Percentiles rank a stretch among this genome's conserved stretches.
Evolutionary conservation across 768 basidiomycete genomes (phyloP).

Genomic region (Pleurotus salmoneostramineus): DNA sequence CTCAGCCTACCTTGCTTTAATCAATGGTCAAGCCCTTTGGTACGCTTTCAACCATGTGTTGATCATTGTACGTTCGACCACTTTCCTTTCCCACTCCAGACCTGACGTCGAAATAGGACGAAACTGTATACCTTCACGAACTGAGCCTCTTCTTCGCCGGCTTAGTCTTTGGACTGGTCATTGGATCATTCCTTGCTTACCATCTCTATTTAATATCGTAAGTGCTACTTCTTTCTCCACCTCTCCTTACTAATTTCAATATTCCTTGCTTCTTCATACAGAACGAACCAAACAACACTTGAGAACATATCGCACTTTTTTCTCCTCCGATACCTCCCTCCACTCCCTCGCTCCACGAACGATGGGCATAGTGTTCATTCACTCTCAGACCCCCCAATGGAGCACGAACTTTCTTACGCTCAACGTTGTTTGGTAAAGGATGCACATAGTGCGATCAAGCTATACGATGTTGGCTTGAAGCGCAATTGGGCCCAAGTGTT

Average conservation of each 20-base stretch:
- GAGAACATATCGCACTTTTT: conserved; percentile 75
- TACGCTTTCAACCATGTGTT: conserved; percentile 66
- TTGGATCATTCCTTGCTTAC: conserved; percentile 75
- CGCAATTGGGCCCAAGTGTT: conserved; percentile 69
- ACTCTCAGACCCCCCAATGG: conserved; percentile 66
- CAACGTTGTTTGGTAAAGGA: conserved; percentile 66
- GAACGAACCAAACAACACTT: conserved; percentile 84
- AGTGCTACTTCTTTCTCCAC: conserved; percentile 21
- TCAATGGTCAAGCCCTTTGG: conserved; percentile 51
- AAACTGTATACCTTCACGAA: conserved; percentile 66
- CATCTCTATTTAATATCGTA: conserved; percentile 76
- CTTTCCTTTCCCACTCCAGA: background rate
- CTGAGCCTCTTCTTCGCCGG: conserved; percentile 61
- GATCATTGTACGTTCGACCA: conserved; percentile 44
- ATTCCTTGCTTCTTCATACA: conserved; percentile 19
- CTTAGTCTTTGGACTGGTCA: conserved; percentile 52
- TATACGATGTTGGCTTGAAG: conserved; percentile 75
- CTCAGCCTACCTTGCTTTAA: conserved; percentile 51
- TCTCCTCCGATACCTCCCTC: conserved; percentile 67
- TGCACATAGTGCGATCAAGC: conserved; percentile 53
- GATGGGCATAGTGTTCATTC: conserved; percentile 24
- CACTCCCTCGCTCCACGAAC: conserved; percentile 37
- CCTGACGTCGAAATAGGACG: conserved; percentile 38
- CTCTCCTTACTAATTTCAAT: background rate
- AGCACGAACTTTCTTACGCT: conserved; percentile 61